Conservation (phyloP, 2,329 filamentous ascomycete genomes). For the Hypoxylon sp. region DNA sequence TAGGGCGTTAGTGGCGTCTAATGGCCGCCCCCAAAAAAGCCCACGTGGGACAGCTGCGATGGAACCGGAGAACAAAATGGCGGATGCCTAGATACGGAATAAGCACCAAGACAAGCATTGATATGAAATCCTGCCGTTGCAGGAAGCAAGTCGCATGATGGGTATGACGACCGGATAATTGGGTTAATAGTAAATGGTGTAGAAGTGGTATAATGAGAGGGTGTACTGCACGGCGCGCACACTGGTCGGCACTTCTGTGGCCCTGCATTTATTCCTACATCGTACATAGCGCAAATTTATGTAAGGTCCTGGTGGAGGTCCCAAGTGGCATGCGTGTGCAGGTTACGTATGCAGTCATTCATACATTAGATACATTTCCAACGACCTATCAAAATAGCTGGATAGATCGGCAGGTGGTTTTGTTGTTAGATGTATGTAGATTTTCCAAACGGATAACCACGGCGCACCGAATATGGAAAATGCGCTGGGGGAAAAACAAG, state of each 20-base stretch:
- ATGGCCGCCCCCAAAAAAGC: slow-evolving; percentile 16
- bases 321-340: slow-evolving; percentile 12
- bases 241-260: slow-evolving; percentile 26
- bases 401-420: slow-evolving; percentile 4
- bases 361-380: not conserved
- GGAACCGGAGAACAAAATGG: slow-evolving; percentile 26
- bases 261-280: slow-evolving; percentile 35
- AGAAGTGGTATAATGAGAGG: slow-evolving; percentile 4
- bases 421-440: slow-evolving; percentile 10
- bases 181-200: slow-evolving; percentile 1
- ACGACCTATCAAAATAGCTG: slow-evolving; percentile 5
- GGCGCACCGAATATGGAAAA: slow-evolving; percentile 26
- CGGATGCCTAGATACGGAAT: slow-evolving; percentile 1
- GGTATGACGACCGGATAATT: slow-evolving; percentile 2
- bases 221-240: slow-evolving; percentile 28
- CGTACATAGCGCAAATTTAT: slow-evolving; percentile 11
- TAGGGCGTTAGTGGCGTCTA: slow-evolving; percentile 37
- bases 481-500: slow-evolving; percentile 1
- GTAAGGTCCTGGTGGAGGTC: slow-evolving; percentile 13
- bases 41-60: slow-evolving; percentile 43
- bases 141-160: slow-evolving; percentile 35
- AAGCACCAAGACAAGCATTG: slow-evolving; percentile 18
- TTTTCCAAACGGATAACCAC: not conserved
- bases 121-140: slow-evolving; percentile 25
- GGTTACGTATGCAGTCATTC: slow-evolving; percentile 33